Base-by-base conservation (phyloP, 108 stramenopile genomes). In the Bacterosira constricta region DNA sequence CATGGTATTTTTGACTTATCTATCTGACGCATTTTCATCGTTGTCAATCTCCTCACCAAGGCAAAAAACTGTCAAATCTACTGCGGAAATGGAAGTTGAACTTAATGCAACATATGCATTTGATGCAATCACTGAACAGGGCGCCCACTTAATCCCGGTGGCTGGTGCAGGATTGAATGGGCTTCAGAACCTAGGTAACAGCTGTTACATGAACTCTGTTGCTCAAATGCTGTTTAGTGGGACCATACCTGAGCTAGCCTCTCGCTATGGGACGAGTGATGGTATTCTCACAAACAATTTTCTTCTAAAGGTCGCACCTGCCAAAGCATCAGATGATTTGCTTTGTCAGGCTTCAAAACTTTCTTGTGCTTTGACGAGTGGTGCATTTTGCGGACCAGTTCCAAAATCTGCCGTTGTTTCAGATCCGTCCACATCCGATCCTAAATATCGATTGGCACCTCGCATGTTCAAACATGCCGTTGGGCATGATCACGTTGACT, bases 1-100 rank as follows among this genome's bases (percentile, higher is more conserved):
- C 7, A 21, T 59, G 23, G 35, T 36, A 18, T 1, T 3, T 59
- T 18, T 6, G 31, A 21, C 2, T 18, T 15, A 21, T 44, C 31
- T 21, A 18, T 36, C 25, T 41, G 2, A 34, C 17, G 26, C 2
- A 4, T 6, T 17, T 32, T 6, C 7, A 34, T 54, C 35, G 4
- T 35, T 1, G 10, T 52, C 31, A 7, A 11, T 31, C 56, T 25
- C 34, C 1, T 4, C 17, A 26, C 13, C 34, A 29, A 80, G 75
- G 79, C 89, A 91, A 83, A 98, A 99, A 78, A 99, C 99, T 30
- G 98, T 92, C 58, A 98, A 98, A 84, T 87, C 96, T 12, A 94
- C 98, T 51, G 95, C 94, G 7, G 98, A 99, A 74, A 65, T 98
- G 53, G 97, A 99, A 82, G 96, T 99, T 17, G 98, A 98, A 63